A percentile compares a stretch with the other conserved stretches of the same genome.
These are phyloP conservation scores for Piper betle DNA, from an alignment of 164 flowering plant genomes.

Conservation along the genomic window DNA sequence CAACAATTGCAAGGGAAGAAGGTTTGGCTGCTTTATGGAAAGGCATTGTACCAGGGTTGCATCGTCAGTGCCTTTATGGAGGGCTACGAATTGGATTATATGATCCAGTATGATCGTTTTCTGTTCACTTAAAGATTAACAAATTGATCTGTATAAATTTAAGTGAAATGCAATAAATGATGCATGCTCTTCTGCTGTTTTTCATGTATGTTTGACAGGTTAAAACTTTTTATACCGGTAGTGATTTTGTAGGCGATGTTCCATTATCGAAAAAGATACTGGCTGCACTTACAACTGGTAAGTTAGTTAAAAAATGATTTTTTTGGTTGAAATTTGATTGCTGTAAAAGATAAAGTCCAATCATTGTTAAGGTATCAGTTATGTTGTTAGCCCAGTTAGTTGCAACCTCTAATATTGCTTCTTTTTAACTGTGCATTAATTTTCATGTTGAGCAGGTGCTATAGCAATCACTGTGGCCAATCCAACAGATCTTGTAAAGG, in stretches of 20 bases:
- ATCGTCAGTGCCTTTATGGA: conserved; percentile 84
- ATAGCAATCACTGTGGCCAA: conserved; percentile 77
- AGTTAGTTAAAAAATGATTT: conserved; percentile 9
- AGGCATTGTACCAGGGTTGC: conserved; percentile 86
- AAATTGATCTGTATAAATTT: background rate
- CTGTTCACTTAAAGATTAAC: background rate
- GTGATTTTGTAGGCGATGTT: conserved; percentile 55
- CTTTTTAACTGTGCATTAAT: conserved; percentile 1
- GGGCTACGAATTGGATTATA: conserved; percentile 89
- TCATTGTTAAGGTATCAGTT: background rate
- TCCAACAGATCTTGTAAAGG: conserved; percentile 98
- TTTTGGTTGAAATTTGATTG: background rate
- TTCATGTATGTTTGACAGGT: conserved; percentile 34
- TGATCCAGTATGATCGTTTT: conserved; percentile 52
- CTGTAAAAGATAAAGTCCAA: background rate
- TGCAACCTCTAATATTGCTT: background rate
- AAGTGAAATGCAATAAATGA: background rate
- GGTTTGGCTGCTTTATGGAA: conserved; percentile 86
- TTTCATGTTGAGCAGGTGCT: conserved; percentile 48
- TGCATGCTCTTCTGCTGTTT: background rate
- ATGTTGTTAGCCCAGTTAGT: background rate
- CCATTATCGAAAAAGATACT: conserved; percentile 61
- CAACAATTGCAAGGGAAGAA: conserved; percentile 86
- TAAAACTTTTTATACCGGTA: conserved; percentile 50
- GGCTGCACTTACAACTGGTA: conserved; percentile 85